Percentiles rank a stretch among this genome's conserved stretches.
These are phyloP conservation scores for Alternaria burnsii DNA, from an alignment of 2,329 filamentous ascomycete genomes.

Conservation along the genomic window DNA sequence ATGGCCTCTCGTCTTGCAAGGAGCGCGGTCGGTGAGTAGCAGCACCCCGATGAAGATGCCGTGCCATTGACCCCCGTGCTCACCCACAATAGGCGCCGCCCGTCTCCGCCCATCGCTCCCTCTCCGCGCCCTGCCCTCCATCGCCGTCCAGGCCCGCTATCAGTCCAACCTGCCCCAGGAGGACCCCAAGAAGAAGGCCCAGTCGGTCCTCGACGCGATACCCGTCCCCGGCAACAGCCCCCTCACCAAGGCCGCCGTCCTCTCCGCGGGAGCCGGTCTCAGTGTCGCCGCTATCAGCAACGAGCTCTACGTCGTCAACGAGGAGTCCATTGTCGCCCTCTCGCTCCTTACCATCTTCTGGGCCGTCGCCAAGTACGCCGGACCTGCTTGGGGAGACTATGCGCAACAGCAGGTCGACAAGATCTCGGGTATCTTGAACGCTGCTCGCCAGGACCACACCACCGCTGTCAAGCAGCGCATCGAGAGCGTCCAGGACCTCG, in stretches of 20 bases:
- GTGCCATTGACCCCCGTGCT: slow-evolving; percentile 54
- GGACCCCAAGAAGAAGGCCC: slow-evolving; percentile 95
- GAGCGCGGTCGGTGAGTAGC: slow-evolving; percentile 86
- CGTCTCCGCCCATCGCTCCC: slow-evolving; percentile 81
- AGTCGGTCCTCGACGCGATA: slow-evolving; percentile 91
- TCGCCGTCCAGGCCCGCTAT: slow-evolving; percentile 75
- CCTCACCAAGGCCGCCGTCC: slow-evolving; percentile 94
- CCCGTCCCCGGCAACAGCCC: slow-evolving; percentile 92
- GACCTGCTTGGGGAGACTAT: slow-evolving; percentile 92
- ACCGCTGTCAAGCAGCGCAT: slow-evolving; percentile 95
- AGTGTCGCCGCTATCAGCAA: slow-evolving; percentile 97
- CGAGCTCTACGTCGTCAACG: slow-evolving; percentile 99
- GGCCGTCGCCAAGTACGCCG: slow-evolving; percentile 90
- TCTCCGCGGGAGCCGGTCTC: slow-evolving; percentile 89
- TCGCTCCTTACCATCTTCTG: slow-evolving; percentile 93
- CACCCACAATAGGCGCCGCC: slow-evolving; percentile 74
- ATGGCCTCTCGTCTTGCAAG: slow-evolving; percentile 99
- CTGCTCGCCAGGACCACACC: slow-evolving; percentile 92
- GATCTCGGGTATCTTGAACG: slow-evolving; percentile 94
- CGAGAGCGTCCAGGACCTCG: slow-evolving; percentile 92
- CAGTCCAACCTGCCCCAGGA: slow-evolving; percentile 81
- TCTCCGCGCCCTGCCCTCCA: slow-evolving; percentile 76
- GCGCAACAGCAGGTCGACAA: slow-evolving; percentile 87
- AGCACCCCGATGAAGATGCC: slow-evolving; percentile 28
- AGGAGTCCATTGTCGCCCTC: slow-evolving; percentile 95